These are phyloP conservation scores for Alternaria metachromatica DNA, from an alignment of 2,329 filamentous ascomycete species.

Conservation along the genomic window DNA sequence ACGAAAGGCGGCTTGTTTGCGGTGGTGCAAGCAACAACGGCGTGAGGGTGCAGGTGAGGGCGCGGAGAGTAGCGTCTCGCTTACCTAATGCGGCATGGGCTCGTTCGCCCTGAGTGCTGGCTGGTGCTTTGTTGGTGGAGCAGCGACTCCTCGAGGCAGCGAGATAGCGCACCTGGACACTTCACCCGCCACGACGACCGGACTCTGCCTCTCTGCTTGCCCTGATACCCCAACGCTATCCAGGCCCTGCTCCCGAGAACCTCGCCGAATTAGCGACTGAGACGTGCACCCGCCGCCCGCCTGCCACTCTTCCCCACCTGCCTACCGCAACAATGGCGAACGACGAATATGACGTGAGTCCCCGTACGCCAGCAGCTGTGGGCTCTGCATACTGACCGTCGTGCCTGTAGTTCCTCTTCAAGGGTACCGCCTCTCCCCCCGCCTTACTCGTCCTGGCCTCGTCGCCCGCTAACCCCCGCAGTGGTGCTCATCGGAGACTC, in stretches of 20 bases:
- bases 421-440: constrained; percentile 67
- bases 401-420: constrained; percentile 87
- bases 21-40: background rate
- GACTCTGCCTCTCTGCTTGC: background rate
- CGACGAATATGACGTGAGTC: constrained; percentile 98
- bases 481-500: constrained; percentile 99
- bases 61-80: constrained; percentile 10
- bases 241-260: background rate
- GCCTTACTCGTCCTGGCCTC: constrained; percentile 20
- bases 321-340: constrained; percentile 78
- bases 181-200: constrained; percentile 5
- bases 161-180: constrained; percentile 17
- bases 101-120: constrained; percentile 10
- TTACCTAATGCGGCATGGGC: constrained; percentile 12
- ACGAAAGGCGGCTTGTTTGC: background rate
- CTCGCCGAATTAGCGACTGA: background rate
- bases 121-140: constrained; percentile 14
- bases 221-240: background rate
- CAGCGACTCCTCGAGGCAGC: constrained; percentile 18
- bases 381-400: constrained; percentile 30
- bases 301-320: constrained; percentile 33
- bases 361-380: constrained; percentile 27
- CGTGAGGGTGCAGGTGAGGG: background rate
- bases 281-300: constrained; percentile 4
- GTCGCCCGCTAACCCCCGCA: constrained; percentile 53